Conservation (phyloP, 2,329 filamentous ascomycete species). For the Curvularia verruculosa region DNA sequence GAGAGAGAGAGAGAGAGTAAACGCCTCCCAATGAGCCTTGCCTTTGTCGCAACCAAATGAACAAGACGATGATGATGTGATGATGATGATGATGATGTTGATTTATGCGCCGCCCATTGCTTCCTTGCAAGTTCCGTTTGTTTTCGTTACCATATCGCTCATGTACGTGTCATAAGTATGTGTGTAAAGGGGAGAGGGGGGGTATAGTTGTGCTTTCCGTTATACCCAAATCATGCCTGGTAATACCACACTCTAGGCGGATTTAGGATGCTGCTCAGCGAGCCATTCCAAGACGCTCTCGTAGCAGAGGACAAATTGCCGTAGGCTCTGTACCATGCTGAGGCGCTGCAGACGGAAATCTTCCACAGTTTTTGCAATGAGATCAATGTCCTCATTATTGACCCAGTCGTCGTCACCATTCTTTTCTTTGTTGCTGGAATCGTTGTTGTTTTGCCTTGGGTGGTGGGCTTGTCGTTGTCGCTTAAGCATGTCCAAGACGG, state of each 20-base stretch:
- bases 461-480: slow-evolving; percentile 65
- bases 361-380: slow-evolving; percentile 86
- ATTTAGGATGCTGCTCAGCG: slow-evolving; percentile 52
- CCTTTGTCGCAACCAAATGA: neutral
- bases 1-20: neutral
- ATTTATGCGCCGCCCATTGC: slow-evolving; percentile 2
- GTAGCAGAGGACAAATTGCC: slow-evolving; percentile 95
- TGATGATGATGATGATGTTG: too few species aligned
- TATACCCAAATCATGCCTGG: neutral
- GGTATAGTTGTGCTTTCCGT: slow-evolving; percentile 7
- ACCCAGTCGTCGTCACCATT: slow-evolving; percentile 70
- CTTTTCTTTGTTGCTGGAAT: slow-evolving; percentile 34
- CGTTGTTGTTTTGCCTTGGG: slow-evolving; percentile 30
- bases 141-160: slow-evolving; percentile 4
- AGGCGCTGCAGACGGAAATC: slow-evolving; percentile 87
- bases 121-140: neutral
- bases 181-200: neutral
- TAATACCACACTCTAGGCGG: slow-evolving; percentile 27
- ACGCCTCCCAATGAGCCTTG: slow-evolving; percentile 7
- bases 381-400: slow-evolving; percentile 71
- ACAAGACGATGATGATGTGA: neutral
- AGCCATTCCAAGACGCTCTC: slow-evolving; percentile 94
- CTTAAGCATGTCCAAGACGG: slow-evolving; percentile 94
- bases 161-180: slow-evolving; percentile 17
- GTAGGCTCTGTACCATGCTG: slow-evolving; percentile 94